Percentiles rank a stretch among this genome's conserved stretches.
phyloP scores from a whole-genome alignment of 169 alveolate species.

The Besnoitia besnoiti region DNA sequence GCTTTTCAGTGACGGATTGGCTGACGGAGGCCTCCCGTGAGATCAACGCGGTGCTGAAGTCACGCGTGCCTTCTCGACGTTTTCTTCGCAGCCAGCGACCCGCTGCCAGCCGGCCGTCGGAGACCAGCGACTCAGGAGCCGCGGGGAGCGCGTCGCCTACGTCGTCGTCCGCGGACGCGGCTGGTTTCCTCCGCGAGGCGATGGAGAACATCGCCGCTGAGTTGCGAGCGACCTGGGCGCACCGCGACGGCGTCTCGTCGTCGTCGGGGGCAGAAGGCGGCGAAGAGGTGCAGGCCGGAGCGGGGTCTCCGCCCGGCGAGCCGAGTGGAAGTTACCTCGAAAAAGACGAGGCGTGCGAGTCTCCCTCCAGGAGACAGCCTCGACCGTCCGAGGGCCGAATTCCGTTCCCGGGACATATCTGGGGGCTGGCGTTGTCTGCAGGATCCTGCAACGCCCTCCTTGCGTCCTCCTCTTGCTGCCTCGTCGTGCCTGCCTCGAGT shows the following conservation, averaged over 20 bases:
- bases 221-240: not conserved
- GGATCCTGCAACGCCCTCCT: constrained; percentile 50
- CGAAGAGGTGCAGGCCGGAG: not conserved
- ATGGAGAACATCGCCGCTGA: not conserved
- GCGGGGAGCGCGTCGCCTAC: not conserved
- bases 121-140: not conserved
- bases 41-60: constrained; percentile 4
- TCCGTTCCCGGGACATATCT: constrained; percentile 10
- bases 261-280: not conserved
- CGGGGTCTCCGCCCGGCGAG: not conserved
- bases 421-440: constrained; percentile 48
- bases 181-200: not conserved
- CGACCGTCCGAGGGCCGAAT: not conserved
- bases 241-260: not conserved
- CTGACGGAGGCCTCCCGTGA: constrained; percentile 29
- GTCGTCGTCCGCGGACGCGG: not conserved
- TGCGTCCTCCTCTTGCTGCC: not conserved
- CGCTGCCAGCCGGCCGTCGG: not conserved
- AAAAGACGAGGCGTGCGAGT: not conserved
- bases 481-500: not conserved
- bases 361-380: not conserved
- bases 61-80: constrained; percentile 24
- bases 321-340: not conserved
- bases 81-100: not conserved
- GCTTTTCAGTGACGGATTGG: constrained; percentile 17